Evolutionary conservation across 106 monocot genomes (phyloP).

Genomic region (Dendrobium huoshanense): DNA sequence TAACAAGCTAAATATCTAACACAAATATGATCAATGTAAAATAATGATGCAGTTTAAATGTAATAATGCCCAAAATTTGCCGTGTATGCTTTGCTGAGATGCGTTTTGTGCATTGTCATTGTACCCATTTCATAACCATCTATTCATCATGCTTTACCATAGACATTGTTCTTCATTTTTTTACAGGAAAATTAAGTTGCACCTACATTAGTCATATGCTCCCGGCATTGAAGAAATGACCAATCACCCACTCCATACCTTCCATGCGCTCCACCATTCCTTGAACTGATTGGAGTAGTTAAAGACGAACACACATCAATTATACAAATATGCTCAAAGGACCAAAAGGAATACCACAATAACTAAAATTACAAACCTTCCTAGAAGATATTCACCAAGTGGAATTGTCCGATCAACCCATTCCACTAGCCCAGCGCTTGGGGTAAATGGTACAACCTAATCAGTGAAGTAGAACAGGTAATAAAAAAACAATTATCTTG

Average conservation of each 20-base stretch:
- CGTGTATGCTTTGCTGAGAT: background rate
- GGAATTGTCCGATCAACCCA: constrained; percentile 97
- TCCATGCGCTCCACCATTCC: constrained; percentile 90
- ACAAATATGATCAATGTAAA: background rate
- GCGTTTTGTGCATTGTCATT: background rate
- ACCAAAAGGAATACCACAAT: background rate
- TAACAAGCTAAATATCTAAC: background rate
- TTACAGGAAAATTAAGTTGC: background rate
- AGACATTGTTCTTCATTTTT: background rate
- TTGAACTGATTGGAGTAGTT: constrained; percentile 36
- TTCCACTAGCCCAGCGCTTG: constrained; percentile 97
- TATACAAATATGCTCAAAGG: constrained; percentile 3
- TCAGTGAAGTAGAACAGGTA: background rate
- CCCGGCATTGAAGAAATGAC: constrained; percentile 91
- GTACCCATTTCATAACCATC: background rate
- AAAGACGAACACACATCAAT: constrained; percentile 2
- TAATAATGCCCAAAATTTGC: background rate
- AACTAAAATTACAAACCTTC: constrained; percentile 50
- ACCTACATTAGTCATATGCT: constrained; percentile 77
- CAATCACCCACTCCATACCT: constrained; percentile 88
- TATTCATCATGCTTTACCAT: background rate
- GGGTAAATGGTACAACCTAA: constrained; percentile 96
- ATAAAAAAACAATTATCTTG: background rate
- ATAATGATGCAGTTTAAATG: background rate
- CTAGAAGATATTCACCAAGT: constrained; percentile 97